Evolutionary conservation across 306 rosid species (phyloP).

Genomic region (Gastrolobium villosum): DNA sequence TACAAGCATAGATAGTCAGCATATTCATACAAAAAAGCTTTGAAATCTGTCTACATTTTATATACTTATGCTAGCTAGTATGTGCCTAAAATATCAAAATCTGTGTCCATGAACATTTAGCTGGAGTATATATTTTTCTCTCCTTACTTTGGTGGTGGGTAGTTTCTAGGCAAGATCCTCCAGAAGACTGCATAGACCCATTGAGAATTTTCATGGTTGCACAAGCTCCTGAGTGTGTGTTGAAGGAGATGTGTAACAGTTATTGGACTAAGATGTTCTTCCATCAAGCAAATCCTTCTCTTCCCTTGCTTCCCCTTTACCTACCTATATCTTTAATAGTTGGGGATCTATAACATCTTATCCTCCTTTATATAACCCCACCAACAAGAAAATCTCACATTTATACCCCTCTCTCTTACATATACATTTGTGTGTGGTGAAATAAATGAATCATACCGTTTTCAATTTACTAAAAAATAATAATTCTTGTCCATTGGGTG

Average conservation of each 20-base stretch:
- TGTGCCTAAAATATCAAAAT: neutral
- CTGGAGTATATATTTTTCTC: neutral
- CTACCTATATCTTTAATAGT: conserved; percentile 53
- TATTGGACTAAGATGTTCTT: conserved; percentile 82
- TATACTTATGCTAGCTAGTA: too few species aligned
- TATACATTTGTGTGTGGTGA: conserved; percentile 38
- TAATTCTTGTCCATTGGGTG: neutral
- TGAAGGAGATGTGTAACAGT: conserved; percentile 97
- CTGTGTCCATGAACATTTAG: neutral
- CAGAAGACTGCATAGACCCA: conserved; percentile 99
- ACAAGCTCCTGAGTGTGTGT: conserved; percentile 93
- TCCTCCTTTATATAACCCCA: conserved; percentile 67
- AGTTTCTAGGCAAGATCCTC: conserved; percentile 99
- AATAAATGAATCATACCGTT: conserved; percentile 38
- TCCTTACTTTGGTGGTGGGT: conserved; percentile 96
- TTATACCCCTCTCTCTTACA: conserved; percentile 44
- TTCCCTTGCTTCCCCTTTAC: conserved; percentile 46
- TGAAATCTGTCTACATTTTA: too few species aligned
- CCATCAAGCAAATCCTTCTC: conserved; percentile 56
- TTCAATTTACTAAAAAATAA: conserved; percentile 46
- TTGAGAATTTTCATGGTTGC: conserved; percentile 88
- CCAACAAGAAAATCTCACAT: conserved; percentile 63
- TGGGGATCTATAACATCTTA: conserved; percentile 62
- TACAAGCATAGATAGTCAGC: too few species aligned
- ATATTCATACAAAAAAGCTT: too few species aligned